Conservation (phyloP, 306 rosid genomes). For the Inga oerstediana region DNA sequence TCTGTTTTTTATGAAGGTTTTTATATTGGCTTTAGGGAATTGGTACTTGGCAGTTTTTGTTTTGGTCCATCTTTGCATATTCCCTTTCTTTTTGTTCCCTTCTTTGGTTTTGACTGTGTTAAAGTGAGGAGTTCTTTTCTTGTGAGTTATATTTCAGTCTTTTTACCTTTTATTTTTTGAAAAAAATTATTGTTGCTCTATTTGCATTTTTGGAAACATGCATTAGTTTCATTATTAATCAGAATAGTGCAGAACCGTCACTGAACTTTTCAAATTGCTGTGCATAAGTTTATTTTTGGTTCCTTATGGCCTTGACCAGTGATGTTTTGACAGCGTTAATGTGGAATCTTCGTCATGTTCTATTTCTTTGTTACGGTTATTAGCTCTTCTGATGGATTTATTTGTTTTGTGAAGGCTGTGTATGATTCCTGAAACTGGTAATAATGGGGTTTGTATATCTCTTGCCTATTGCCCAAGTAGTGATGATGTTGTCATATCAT, state of each 20-base stretch:
- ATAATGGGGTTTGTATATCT: slow-evolving; percentile 88
- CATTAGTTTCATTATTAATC: not conserved
- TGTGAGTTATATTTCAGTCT: not conserved
- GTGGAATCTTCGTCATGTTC: slow-evolving; percentile 14
- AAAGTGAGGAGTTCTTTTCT: not conserved
- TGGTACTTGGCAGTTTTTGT: not conserved
- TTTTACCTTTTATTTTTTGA: not conserved
- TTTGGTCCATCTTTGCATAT: slow-evolving; percentile 2
- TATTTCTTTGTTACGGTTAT: not conserved
- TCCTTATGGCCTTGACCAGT: slow-evolving; percentile 4
- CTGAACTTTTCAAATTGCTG: not conserved
- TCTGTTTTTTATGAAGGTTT: not conserved
- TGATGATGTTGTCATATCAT: slow-evolving; percentile 74
- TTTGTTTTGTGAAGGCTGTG: slow-evolving; percentile 60
- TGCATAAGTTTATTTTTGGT: slow-evolving; percentile 21
- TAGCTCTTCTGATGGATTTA: slow-evolving; percentile 37
- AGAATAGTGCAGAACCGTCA: not conserved
- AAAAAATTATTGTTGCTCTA: not conserved
- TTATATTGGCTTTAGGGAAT: not conserved
- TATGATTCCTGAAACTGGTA: slow-evolving; percentile 63
- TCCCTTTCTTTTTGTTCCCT: not conserved
- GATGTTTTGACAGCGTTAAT: slow-evolving; percentile 29
- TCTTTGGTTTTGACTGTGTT: not conserved
- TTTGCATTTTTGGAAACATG: slow-evolving; percentile 30
- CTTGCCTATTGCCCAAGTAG: slow-evolving; percentile 73